Percentiles rank a stretch among this genome's conserved stretches.
Conservation (phyloP, 1,284 basidiomycete genomes). For the Puccinia brachypodii region DNA sequence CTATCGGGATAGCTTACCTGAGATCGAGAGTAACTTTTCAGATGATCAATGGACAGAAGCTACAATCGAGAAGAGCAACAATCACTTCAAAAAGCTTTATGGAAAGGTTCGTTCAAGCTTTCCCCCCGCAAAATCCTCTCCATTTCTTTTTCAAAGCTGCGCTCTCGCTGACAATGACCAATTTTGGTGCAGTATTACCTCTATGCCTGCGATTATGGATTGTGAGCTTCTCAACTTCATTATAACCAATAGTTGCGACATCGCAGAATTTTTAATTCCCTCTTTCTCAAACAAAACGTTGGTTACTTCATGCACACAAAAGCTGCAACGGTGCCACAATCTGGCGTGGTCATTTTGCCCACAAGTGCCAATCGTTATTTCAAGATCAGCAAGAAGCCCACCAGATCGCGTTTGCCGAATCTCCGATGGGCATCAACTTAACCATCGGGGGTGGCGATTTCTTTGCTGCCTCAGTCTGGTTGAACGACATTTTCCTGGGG, state of each 20-base stretch:
- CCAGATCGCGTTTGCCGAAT: background rate
- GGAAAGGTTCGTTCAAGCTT: conserved; percentile 60
- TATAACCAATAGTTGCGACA: background rate
- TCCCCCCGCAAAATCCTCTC: too few species aligned
- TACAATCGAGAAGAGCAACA: conserved; percentile 69
- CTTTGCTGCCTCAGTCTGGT: conserved; percentile 51
- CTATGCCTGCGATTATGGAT: conserved; percentile 78
- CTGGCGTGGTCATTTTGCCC: conserved; percentile 75
- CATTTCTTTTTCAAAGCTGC: background rate
- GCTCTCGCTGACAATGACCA: background rate
- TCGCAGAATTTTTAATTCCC: conserved; percentile 2
- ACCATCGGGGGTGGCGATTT: conserved; percentile 52
- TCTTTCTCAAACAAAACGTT: background rate
- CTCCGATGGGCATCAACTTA: conserved; percentile 47
- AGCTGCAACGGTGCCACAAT: conserved; percentile 70
- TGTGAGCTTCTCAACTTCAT: conserved; percentile 61
- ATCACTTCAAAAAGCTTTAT: conserved; percentile 67
- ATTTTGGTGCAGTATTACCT: conserved; percentile 64
- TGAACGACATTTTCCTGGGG: conserved; percentile 52
- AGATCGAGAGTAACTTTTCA: conserved; percentile 64
- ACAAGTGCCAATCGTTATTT: conserved; percentile 50
- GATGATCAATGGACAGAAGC: conserved; percentile 68
- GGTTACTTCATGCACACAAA: conserved; percentile 52
- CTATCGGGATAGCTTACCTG: conserved; percentile 70
- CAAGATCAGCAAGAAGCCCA: background rate